Percentiles rank a stretch among this genome's conserved stretches.
Evolutionary conservation across 495 filamentous ascomycete species (phyloP).

Genomic region (Glutinoglossum americanum): DNA sequence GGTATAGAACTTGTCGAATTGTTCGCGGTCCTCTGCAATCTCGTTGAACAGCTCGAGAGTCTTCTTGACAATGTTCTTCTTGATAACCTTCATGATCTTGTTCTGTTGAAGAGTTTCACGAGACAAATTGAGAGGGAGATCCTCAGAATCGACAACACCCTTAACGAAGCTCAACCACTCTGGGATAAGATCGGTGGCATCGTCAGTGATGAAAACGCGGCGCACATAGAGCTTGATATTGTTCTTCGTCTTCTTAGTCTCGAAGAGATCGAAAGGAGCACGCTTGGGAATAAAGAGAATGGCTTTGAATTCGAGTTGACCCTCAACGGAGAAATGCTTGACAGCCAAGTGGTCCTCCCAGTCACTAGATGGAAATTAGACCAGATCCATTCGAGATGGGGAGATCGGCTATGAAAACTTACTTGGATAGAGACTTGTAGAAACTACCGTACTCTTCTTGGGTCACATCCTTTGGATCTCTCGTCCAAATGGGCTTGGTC

Average conservation of each 20-base stretch:
- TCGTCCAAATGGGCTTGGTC: conserved; percentile 99
- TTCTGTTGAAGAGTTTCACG: conserved; percentile 99
- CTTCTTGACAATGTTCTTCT: conserved; percentile 99
- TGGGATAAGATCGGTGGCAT: conserved; percentile 95
- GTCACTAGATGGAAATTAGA: conserved; percentile 26
- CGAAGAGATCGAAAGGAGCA: conserved; percentile 97
- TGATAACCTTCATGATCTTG: conserved; percentile 99
- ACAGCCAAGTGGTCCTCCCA: conserved; percentile 99
- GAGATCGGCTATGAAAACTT: conserved; percentile 3
- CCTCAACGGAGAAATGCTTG: conserved; percentile 99
- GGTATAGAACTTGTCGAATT: conserved; percentile 99
- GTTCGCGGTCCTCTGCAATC: conserved; percentile 97
- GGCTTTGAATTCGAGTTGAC: conserved; percentile 98
- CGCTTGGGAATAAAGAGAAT: conserved; percentile 99
- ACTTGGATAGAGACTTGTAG: conserved; percentile 97
- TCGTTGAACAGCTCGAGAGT: conserved; percentile 95
- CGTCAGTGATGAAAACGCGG: conserved; percentile 99
- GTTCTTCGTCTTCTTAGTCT: conserved; percentile 99
- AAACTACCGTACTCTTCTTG: conserved; percentile 94
- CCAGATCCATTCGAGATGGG: conserved; percentile 7
- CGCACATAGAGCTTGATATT: conserved; percentile 99
- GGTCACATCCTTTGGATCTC: conserved; percentile 88
- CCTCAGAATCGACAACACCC: conserved; percentile 99
- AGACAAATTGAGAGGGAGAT: conserved; percentile 95
- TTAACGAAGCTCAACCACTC: conserved; percentile 99